Evolutionary conservation across 768 basidiomycete genomes (phyloP).

Genomic region (Termitomyces sp.): DNA sequence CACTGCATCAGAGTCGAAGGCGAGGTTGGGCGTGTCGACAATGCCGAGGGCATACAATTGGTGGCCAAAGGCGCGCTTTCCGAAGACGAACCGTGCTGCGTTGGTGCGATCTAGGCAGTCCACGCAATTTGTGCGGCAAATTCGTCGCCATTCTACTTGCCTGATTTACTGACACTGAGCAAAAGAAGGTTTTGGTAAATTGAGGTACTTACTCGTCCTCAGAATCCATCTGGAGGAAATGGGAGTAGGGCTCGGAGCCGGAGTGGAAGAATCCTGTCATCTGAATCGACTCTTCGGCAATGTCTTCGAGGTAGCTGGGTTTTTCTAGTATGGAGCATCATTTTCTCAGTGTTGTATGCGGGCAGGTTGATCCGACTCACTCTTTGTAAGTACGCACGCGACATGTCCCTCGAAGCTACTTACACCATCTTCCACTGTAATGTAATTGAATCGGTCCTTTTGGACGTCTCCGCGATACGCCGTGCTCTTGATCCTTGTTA

Average conservation of each 20-base stretch:
- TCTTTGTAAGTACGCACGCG: conserved; percentile 91
- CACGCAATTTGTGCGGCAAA: conserved; percentile 94
- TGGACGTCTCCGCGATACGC: no score
- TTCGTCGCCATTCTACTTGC: conserved; percentile 53
- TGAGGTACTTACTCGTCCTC: conserved; percentile 35
- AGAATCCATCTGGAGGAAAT: conserved; percentile 52
- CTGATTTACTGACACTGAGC: conserved; percentile 1
- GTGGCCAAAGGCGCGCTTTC: conserved; percentile 90
- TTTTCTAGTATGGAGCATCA: conserved; percentile 55
- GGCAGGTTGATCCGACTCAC: conserved; percentile 36
- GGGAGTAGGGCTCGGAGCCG: conserved; percentile 81
- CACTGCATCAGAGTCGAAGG: conserved; percentile 91
- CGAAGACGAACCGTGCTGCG: conserved; percentile 95
- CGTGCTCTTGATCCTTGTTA: no score
- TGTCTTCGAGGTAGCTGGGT: conserved; percentile 92
- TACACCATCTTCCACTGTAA: conserved; percentile 92
- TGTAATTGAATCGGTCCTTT: no score
- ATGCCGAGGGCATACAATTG: conserved; percentile 94
- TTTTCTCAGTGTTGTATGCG: neutral
- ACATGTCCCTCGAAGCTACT: conserved; percentile 97
- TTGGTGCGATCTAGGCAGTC: conserved; percentile 97
- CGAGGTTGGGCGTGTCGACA: conserved; percentile 78
- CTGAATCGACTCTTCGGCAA: conserved; percentile 91
- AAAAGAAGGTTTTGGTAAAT: neutral
- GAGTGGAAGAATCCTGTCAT: conserved; percentile 96